Evolutionary conservation across 305 asterid species (phyloP).

Genomic region (Ilex paraguariensis): DNA sequence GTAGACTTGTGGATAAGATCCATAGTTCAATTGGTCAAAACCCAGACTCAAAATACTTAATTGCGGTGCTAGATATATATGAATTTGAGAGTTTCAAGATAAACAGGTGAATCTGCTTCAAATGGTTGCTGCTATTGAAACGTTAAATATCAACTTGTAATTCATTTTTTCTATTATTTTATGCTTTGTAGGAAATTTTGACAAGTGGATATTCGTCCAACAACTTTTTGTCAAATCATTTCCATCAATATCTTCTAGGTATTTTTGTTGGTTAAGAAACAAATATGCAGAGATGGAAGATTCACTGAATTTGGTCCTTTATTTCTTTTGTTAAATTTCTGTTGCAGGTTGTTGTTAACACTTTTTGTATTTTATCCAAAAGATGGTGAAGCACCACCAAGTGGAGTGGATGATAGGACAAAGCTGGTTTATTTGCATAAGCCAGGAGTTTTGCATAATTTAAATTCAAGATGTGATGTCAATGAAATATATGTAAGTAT

Average conservation of each 20-base stretch:
- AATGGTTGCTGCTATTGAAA: too few species aligned
- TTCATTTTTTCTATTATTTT: too few species aligned
- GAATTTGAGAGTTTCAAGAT: too few species aligned
- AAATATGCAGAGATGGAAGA: not conserved
- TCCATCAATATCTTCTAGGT: not conserved
- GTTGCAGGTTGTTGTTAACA: constrained; percentile 64
- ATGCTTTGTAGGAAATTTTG: not conserved
- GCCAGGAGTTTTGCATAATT: constrained; percentile 73
- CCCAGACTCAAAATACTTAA: constrained; percentile 2
- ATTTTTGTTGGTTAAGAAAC: not conserved
- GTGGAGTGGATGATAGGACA: constrained; percentile 93
- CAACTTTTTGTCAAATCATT: not conserved
- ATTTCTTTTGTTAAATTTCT: not conserved
- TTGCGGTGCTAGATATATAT: too few species aligned
- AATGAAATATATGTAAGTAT: constrained; percentile 78
- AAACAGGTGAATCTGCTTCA: too few species aligned
- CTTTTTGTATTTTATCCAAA: constrained; percentile 59
- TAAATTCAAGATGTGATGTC: constrained; percentile 80
- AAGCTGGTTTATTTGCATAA: constrained; percentile 89
- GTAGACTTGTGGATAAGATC: constrained; percentile 58
- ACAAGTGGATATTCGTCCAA: not conserved
- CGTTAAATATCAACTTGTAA: too few species aligned
- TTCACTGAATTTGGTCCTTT: not conserved
- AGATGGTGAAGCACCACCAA: constrained; percentile 77
- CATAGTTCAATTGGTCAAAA: too few species aligned